A percentile compares a stretch with the other conserved stretches of the same genome.
phyloP scores from a whole-genome alignment of 2,329 filamentous ascomycete genomes.

The Pseudonectria buxi region DNA sequence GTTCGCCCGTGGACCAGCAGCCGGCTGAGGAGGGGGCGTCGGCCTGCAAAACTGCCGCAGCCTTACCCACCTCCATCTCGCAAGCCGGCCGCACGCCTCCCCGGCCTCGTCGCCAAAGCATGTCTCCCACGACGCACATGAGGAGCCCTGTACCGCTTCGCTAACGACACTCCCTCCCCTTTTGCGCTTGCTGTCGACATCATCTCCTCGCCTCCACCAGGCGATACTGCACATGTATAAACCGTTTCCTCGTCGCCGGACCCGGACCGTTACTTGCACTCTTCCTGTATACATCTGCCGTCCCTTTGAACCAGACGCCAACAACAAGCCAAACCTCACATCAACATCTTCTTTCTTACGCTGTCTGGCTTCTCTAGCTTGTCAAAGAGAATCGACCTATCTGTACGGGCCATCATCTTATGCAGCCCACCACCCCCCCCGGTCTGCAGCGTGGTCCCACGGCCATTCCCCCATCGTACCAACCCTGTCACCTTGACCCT shows the following conservation, averaged over 20 bases:
- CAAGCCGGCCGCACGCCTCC: background rate
- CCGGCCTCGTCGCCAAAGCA: conserved; percentile 3
- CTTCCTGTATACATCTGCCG: conserved; percentile 4
- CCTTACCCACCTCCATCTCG: conserved; percentile 21
- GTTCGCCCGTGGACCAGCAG: conserved; percentile 17
- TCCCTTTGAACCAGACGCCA: conserved; percentile 2
- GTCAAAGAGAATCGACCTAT: conserved; percentile 22
- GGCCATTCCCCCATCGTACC: conserved; percentile 35
- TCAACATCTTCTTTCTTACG: no score
- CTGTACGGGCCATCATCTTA: conserved; percentile 26
- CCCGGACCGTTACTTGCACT: conserved; percentile 3
- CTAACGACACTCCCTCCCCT: conserved; percentile 1
- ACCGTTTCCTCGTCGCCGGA: conserved; percentile 11
- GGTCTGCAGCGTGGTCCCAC: conserved; percentile 28
- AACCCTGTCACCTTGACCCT: conserved; percentile 41
- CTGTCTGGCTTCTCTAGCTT: conserved; percentile 24
- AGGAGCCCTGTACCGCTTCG: conserved; percentile 6
- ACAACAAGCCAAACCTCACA: conserved; percentile 2
- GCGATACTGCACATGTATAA: conserved; percentile 17
- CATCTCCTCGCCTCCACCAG: conserved; percentile 7
- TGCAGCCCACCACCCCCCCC: conserved; percentile 28
- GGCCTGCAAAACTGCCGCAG: conserved; percentile 27
- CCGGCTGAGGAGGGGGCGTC: conserved; percentile 15
- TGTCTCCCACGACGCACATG: conserved; percentile 3
- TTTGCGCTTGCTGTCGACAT: conserved; percentile 12